Evolutionary conservation across 768 basidiomycete genomes (phyloP), one percentile per base, ranked within the genome.

Genomic region (Termitomyces sp.): DNA sequence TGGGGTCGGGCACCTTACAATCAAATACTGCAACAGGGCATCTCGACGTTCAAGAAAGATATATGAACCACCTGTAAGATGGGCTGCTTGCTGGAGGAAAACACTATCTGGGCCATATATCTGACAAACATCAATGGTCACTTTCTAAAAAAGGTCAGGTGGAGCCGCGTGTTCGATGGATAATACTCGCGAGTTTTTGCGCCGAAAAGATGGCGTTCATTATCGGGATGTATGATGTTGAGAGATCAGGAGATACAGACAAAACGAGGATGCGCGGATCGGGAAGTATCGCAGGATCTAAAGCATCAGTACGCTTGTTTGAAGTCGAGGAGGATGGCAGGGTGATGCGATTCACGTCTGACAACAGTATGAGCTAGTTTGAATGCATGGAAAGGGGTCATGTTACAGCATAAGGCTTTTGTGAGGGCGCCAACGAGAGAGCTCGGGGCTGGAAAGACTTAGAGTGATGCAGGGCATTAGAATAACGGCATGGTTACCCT

Each of bases 201-300:
- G 97, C 97, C 18, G 95, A 94, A 73, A 99, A 99, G 50, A 98
- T 98, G 54, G 94, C 88, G 69, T 98, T 98, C 97, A 99, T 99
- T 68, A 98, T 87, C 26, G 96, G 92, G 50, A 98, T 96, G 72
- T 99, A 99, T 10, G 94, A 92, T 8, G 87, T 81, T 9, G 91
- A 88, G 30, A 88, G 79, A 72, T 96, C 91, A 16, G 92, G 92
- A 11, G 95, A 96, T 55, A 97, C 94, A 41, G 94, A 95, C 54
- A 99, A 77, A 61, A 98, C 90, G 67, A 72, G 71, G 45, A 76
- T 74, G 50, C 71, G 69, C 55, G 74, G 74, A 65, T 77, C 71
- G 38, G 73, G 70, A 54, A 72, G 68, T 47, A 66, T 64, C 43
- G 67, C 60, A 3, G 68, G 66, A 60, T 74, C 70, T 33, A 66